phyloP scores from a whole-genome alignment of 139 green algal species.

The Chlorella sp. region DNA sequence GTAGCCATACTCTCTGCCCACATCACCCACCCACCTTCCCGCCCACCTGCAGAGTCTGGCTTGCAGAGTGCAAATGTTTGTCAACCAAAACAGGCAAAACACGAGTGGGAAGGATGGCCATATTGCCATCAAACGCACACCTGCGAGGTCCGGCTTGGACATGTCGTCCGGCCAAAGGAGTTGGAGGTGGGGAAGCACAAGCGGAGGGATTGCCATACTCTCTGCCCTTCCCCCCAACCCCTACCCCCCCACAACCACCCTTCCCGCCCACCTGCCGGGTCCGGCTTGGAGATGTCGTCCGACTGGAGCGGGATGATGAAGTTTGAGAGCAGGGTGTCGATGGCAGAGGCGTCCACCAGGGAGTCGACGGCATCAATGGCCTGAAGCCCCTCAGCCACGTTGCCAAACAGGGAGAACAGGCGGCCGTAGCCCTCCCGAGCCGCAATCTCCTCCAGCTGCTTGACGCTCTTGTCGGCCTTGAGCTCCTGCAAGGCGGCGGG shows the following conservation, averaged over 20 bases:
- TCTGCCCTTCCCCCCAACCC: neutral
- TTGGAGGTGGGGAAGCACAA: too few relatives aligned
- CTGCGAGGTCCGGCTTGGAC: too few relatives aligned
- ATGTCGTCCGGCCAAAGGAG: too few relatives aligned
- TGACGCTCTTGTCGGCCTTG: neutral
- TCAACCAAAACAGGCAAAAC: too few relatives aligned
- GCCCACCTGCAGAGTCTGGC: too few relatives aligned
- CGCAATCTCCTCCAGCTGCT: slow-evolving; percentile 55
- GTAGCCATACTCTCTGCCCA: too few relatives aligned
- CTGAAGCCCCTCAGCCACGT: slow-evolving; percentile 69
- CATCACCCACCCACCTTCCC: too few relatives aligned
- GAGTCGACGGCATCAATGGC: slow-evolving; percentile 88
- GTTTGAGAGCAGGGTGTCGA: slow-evolving; percentile 94
- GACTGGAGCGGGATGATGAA: slow-evolving; percentile 97
- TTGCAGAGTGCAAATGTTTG: too few relatives aligned
- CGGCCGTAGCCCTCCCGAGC: slow-evolving; percentile 71
- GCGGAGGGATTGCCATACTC: neutral
- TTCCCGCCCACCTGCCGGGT: slow-evolving; percentile 18
- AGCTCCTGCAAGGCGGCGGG: neutral
- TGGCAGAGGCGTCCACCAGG: slow-evolving; percentile 83
- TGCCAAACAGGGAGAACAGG: slow-evolving; percentile 83
- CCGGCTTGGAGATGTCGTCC: slow-evolving; percentile 68
- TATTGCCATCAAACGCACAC: too few relatives aligned
- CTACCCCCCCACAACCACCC: neutral
- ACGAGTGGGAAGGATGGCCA: too few relatives aligned